These are phyloP conservation scores for Nitzschia palea DNA, from an alignment of 108 stramenopile species.

Conservation along the genomic window DNA sequence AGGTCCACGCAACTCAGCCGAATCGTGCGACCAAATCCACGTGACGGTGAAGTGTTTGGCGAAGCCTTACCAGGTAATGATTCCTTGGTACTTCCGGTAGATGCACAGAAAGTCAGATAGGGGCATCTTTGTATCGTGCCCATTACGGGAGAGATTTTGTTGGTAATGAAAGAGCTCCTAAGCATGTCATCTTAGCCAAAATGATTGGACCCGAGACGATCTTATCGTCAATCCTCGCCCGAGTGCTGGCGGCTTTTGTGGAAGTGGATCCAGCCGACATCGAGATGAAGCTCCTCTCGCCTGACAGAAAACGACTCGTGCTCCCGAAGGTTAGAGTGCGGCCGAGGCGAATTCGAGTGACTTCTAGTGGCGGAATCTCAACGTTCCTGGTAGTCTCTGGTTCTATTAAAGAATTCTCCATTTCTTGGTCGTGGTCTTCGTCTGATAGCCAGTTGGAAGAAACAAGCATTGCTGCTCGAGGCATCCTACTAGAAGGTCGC, in stretches of 20 bases:
- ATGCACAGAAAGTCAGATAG: too few species aligned
- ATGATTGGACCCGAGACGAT: conserved; percentile 3
- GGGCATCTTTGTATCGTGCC: too few species aligned
- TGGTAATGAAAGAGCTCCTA: too few species aligned
- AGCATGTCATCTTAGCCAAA: too few species aligned
- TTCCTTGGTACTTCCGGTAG: too few species aligned
- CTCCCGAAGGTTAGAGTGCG: neutral
- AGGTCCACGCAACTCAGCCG: too few species aligned
- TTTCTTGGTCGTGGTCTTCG: conserved; percentile 8
- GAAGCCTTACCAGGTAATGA: too few species aligned
- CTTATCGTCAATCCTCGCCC: conserved; percentile 1
- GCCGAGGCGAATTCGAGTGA: neutral
- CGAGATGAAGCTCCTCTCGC: neutral
- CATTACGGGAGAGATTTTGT: too few species aligned
- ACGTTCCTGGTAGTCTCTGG: neutral
- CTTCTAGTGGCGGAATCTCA: neutral
- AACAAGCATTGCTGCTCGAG: neutral
- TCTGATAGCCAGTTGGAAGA: neutral
- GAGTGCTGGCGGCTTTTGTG: neutral
- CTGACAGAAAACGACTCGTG: neutral
- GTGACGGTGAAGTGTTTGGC: too few species aligned
- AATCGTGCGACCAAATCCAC: too few species aligned
- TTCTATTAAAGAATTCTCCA: neutral
- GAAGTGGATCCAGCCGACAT: neutral
- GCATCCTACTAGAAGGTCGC: neutral